Conservation (phyloP, 352 stramenopile species). For the Phytophthora meadii region DNA sequence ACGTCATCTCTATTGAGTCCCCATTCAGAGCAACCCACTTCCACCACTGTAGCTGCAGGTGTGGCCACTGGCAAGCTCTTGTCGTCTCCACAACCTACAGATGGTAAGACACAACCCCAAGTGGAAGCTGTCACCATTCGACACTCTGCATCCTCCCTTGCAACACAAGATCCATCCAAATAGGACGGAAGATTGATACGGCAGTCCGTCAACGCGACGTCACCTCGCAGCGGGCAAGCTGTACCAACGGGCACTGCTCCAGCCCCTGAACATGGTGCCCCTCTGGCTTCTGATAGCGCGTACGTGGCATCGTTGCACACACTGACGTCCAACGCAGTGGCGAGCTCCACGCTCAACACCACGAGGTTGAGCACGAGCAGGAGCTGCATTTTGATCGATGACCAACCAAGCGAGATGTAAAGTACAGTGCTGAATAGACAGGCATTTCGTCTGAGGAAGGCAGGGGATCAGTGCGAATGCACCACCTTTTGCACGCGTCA, state of each 20-base stretch:
- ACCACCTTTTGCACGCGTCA: no score
- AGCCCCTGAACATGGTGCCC: constrained; percentile 21
- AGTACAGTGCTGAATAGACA: no score
- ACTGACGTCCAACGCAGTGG: constrained; percentile 38
- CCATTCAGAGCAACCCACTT: constrained; percentile 28
- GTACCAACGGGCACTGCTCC: constrained; percentile 38
- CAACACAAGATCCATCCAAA: constrained; percentile 38
- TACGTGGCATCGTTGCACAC: constrained; percentile 60
- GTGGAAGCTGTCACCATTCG: constrained; percentile 39
- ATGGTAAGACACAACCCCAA: constrained; percentile 53
- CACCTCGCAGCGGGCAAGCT: constrained; percentile 56
- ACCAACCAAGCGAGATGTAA: no score
- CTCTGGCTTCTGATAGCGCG: constrained; percentile 25
- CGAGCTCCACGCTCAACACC: constrained; percentile 1
- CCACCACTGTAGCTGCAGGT: constrained; percentile 7
- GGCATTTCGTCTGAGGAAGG: no score
- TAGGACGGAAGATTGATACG: constrained; percentile 50
- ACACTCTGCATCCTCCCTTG: constrained; percentile 52
- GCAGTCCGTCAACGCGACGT: constrained; percentile 48
- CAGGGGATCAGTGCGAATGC: no score
- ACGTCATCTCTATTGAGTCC: constrained; percentile 10
- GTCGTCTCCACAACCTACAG: constrained; percentile 27
- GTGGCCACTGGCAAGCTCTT: not conserved
- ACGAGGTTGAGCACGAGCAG: constrained; percentile 14
- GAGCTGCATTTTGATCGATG: constrained; percentile 12